Evolutionary conservation across 495 filamentous ascomycete genomes (phyloP).

Genomic region (Xanthoparmelia taractica): DNA sequence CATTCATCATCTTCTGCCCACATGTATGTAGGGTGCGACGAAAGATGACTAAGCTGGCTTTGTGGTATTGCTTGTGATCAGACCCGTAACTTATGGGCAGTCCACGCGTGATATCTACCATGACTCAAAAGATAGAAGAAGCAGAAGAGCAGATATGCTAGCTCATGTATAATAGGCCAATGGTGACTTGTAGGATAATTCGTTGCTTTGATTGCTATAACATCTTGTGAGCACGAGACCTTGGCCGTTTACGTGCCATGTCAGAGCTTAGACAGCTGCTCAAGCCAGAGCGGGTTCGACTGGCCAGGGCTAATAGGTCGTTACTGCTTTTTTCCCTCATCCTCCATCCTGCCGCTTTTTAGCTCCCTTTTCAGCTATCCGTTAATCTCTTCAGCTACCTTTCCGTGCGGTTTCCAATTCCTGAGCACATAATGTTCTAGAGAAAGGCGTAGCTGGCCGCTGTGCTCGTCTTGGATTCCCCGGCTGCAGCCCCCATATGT

Average conservation of each 20-base stretch:
- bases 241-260: background rate
- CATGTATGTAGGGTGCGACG: constrained; percentile 4
- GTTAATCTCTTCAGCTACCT: constrained; percentile 2
- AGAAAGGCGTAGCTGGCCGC: constrained; percentile 29
- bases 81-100: background rate
- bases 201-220: constrained; percentile 7
- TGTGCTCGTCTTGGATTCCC: constrained; percentile 20
- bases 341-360: constrained; percentile 8
- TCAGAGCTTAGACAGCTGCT: constrained; percentile 10
- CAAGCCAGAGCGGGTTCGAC: constrained; percentile 8
- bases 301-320: background rate
- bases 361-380: constrained; percentile 12
- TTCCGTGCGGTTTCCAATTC: constrained; percentile 21
- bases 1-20: background rate
- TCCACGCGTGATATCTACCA: background rate
- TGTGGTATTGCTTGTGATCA: constrained; percentile 8
- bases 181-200: constrained; percentile 8
- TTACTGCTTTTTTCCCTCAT: background rate
- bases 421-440: constrained; percentile 42
- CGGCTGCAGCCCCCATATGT: constrained; percentile 24
- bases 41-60: constrained; percentile 11
- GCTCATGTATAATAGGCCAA: constrained; percentile 11
- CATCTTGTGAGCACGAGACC: background rate
- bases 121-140: background rate
- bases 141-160: background rate